phyloP scores from a whole-genome alignment of 257 asterid species.

The Marsdenia floribunda region DNA sequence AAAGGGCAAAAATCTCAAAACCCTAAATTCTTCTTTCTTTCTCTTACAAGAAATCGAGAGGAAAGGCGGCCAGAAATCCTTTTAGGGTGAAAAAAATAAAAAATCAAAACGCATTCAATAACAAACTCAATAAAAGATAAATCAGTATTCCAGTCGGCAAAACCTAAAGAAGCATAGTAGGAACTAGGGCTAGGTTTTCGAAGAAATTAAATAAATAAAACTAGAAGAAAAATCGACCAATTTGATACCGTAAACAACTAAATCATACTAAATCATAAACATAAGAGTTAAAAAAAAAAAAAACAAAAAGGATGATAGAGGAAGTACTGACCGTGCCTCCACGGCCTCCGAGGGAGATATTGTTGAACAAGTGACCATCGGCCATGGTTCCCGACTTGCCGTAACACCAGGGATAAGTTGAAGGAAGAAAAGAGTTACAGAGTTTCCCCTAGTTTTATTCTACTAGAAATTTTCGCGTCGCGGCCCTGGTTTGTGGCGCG shows the following conservation, averaged over 20 bases:
- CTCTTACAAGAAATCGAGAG: not conserved
- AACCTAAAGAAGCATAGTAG: not conserved
- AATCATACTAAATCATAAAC: not conserved
- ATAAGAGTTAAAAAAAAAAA: not conserved
- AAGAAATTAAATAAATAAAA: not conserved
- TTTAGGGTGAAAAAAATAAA: not conserved
- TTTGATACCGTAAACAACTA: not conserved
- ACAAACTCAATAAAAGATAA: not conserved
- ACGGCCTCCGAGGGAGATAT: slow-evolving; percentile 83
- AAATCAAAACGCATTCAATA: not conserved
- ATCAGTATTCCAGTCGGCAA: not conserved
- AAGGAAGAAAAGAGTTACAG: not conserved
- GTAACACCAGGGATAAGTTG: not conserved
- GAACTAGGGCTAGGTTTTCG: slow-evolving; percentile 17
- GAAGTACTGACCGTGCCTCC: slow-evolving; percentile 65
- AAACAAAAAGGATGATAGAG: not conserved
- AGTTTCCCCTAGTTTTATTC: not conserved
- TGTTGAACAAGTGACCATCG: slow-evolving; percentile 76
- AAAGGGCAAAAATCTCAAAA: not conserved
- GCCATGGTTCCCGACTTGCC: slow-evolving; percentile 36
- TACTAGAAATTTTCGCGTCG: not conserved
- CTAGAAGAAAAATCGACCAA: not conserved
- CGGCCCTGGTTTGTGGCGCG: slow-evolving; percentile 6
- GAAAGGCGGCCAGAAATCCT: not conserved
- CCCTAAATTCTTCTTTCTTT: not conserved